Conservation (phyloP, 129 eudicot species). For the Flaveria bidentis region DNA sequence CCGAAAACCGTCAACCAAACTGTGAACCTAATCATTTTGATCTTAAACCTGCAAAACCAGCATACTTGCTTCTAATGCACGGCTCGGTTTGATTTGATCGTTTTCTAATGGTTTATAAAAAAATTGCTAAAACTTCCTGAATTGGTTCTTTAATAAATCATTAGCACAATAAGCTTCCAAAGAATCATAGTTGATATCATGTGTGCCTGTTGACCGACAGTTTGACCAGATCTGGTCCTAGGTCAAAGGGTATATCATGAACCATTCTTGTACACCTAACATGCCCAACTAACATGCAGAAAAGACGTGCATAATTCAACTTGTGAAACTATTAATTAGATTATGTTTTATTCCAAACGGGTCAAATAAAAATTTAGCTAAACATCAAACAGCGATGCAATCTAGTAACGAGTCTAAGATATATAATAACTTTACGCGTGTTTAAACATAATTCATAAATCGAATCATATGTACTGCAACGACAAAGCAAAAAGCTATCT, state of each 20-base stretch:
- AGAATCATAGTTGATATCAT: neutral
- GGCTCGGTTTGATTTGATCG: no score
- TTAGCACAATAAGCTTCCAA: neutral
- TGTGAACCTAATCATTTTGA: no score
- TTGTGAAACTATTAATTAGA: neutral
- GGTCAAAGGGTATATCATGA: constrained; percentile 8
- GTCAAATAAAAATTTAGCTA: neutral
- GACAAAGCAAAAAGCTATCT: neutral
- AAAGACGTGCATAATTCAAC: neutral
- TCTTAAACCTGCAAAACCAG: no score
- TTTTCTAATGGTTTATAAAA: no score
- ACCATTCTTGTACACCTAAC: neutral
- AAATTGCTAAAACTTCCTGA: neutral
- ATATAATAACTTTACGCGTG: neutral
- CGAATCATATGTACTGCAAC: constrained; percentile 17
- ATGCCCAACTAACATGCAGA: neutral
- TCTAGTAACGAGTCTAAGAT: constrained; percentile 1
- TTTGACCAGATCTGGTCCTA: neutral
- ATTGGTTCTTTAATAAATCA: neutral
- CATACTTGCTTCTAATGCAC: no score
- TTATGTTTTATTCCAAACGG: neutral
- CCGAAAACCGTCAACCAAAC: no score
- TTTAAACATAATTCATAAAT: constrained; percentile 2
- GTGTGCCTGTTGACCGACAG: neutral
- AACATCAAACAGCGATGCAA: neutral